Base-by-base conservation (phyloP, 371 early-diverging fungal species). In the Apophysomyces trapeziformis region DNA sequence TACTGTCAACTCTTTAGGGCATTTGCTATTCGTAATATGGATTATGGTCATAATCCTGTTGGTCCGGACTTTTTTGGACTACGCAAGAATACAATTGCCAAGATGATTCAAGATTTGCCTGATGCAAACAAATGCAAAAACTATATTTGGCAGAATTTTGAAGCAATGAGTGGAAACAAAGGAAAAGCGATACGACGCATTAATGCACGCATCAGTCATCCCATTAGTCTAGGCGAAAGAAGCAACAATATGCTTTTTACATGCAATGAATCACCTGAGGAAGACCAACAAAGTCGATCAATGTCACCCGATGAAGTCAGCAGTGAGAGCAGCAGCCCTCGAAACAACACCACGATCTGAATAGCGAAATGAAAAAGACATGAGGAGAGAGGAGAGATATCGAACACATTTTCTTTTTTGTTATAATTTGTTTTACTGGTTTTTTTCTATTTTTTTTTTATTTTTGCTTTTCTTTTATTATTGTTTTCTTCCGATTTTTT, bases 61-160 rank as follows among this genome's bases (percentile, higher is more conserved):
- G 96, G 96, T 1, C 95, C 95, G 4, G 96, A 96, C 60, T 94
- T 89, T 67, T 95, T 91, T 80, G 96, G 95, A 0, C 87, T 95
- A 60, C 83, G 95, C 16, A 89, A 93, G 59, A 92, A 93, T 12
- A 92, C 93, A 2, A 91, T 96, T 58, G 87, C 90, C 9, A 92
- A 89, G 73, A 87, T 93, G 86, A 92, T 96, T 39, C 95, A 96
- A 78, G 94, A 93, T 59, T 70, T 96, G 59, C 93, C 93, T 0
- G 80, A 88, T 38, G 92, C 90, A 1, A 79, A 88, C 8, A 80
- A 83, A 66, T 95, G 95, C 73, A 81, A 84, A 56, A 80, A 89
- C 57, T 96, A 94, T 66, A 82, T 87, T 18, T 80, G 82, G 80
- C 93, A 92, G 60, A 79, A 80, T 41, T 88, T 87, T 67, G 89